A percentile compares a stretch with the other conserved stretches of the same genome.
Conservation (phyloP, 768 basidiomycete species). For the Amanita brunnescens region DNA sequence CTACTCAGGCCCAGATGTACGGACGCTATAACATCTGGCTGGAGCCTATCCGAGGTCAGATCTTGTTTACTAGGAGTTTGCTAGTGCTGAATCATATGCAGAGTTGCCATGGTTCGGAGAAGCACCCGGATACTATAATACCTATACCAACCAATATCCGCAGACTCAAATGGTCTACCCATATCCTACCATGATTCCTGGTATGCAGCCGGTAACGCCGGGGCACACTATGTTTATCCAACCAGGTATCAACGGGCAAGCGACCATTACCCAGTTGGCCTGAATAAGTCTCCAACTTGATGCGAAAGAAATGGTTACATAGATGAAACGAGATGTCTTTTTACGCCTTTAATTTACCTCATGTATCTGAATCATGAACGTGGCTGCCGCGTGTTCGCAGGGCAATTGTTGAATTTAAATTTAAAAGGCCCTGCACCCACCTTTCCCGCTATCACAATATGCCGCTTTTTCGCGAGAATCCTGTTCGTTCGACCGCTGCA, state of each 20-base stretch:
- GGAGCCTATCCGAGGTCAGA: constrained; percentile 44
- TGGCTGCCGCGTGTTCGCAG: constrained; percentile 13
- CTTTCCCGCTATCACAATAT: constrained; percentile 16
- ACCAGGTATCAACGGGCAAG: constrained; percentile 50
- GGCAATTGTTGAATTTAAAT: neutral
- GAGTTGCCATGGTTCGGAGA: constrained; percentile 77
- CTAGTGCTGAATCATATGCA: constrained; percentile 8
- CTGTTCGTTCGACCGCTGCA: constrained; percentile 34
- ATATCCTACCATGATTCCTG: constrained; percentile 12
- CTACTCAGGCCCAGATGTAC: constrained; percentile 43
- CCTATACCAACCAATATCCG: constrained; percentile 24
- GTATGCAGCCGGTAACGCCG: constrained; percentile 22
- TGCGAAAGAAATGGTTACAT: neutral
- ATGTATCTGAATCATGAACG: constrained; percentile 12
- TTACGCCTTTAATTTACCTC: constrained; percentile 2
- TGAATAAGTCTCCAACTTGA: neutral
- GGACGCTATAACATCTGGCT: constrained; percentile 48
- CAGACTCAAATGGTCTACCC: constrained; percentile 22
- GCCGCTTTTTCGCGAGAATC: constrained; percentile 43
- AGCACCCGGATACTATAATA: constrained; percentile 53
- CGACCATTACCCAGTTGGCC: constrained; percentile 49
- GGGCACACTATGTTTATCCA: constrained; percentile 65
- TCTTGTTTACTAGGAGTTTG: neutral
- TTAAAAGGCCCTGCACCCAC: neutral
- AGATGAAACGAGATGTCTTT: neutral